Base-by-base conservation (phyloP, 768 basidiomycete species). In the Leccinum pellstonianum region DNA sequence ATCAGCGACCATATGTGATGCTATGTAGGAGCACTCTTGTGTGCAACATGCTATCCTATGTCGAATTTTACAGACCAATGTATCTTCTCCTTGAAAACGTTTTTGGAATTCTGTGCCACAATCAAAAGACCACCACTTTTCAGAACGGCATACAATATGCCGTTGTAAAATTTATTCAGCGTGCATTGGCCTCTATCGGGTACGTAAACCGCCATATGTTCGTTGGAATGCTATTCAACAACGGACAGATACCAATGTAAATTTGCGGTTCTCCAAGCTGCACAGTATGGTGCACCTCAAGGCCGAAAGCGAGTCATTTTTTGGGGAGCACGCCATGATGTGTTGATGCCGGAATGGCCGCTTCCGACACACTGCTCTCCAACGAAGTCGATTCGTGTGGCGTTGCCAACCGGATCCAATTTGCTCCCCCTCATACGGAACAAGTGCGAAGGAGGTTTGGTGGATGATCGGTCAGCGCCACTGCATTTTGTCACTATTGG, bases 51-150 rank as follows among this genome's bases (percentile, higher is more conserved):
- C 76, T 91, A 8, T 83, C 83, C 23, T 87, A 81, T 59, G 84
- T 85, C 14, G 89, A 91, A 65, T 77, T 81, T 54, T 90, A 86
- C 62, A 71, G 80, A 48, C 86, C 88, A 0, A 70, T 73, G 23
- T 89, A 83, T 61, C 81, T 91, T 59, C 78, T 91, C 0, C 74
- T 92, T 21, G 90, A 92, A 68, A 92, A 92, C 70, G 90, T 92
- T 3, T 68, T 69, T 10, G 90, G 90, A 0, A 70, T 91, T 7
- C 67, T 90, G 1, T 71, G 70, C 29, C 80, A 83, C 70, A 78
- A 74, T 0, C 76, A 88, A 8, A 73, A 77, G 62, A 77, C 77
- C n/a, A 75, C 53, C 53, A 62, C 59, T 17, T 76, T 65, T 68
- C 74, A 52, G 73, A 78, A 58, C 9, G 66, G 65, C 0, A 78